These are phyloP conservation scores for Myxozyma lipomycoides DNA, from an alignment of 805 yeast species.

Conservation along the genomic window DNA sequence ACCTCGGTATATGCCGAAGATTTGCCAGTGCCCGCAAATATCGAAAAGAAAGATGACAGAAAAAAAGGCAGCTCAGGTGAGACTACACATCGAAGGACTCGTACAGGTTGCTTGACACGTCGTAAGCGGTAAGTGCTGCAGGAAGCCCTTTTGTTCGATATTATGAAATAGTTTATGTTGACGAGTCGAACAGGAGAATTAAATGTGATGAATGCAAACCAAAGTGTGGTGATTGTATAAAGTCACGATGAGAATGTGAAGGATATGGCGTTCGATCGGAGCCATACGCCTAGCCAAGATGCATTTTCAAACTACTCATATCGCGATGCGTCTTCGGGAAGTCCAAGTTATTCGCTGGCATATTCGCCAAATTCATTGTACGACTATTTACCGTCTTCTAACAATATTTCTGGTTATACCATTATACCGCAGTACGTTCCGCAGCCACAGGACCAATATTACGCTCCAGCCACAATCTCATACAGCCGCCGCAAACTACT, in stretches of 20 bases:
- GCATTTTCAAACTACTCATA: background rate
- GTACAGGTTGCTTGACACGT: constrained; percentile 22
- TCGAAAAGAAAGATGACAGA: too few relatives aligned
- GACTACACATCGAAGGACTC: too few relatives aligned
- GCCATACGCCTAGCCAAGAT: background rate
- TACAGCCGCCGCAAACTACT: background rate
- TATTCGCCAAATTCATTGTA: background rate
- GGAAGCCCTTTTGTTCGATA: too few relatives aligned
- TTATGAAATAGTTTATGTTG: too few relatives aligned
- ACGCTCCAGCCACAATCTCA: background rate
- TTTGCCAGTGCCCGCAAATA: too few relatives aligned
- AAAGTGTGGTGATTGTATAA: constrained; percentile 46
- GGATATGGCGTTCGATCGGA: constrained; percentile 15
- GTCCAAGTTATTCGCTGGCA: background rate
- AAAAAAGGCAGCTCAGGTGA: too few relatives aligned
- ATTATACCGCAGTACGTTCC: background rate
- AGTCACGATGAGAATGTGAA: constrained; percentile 21
- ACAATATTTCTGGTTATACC: background rate
- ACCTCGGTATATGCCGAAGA: too few relatives aligned
- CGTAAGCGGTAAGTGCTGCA: constrained; percentile 13
- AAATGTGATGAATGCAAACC: constrained; percentile 65
- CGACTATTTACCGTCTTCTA: background rate
- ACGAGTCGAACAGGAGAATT: constrained; percentile 44
- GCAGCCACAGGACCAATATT: background rate
- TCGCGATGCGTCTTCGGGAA: background rate